A percentile compares a stretch with the other conserved stretches of the same genome.
Conservation (phyloP, 805 yeast genomes). For the Ascoidea asiatica region DNA sequence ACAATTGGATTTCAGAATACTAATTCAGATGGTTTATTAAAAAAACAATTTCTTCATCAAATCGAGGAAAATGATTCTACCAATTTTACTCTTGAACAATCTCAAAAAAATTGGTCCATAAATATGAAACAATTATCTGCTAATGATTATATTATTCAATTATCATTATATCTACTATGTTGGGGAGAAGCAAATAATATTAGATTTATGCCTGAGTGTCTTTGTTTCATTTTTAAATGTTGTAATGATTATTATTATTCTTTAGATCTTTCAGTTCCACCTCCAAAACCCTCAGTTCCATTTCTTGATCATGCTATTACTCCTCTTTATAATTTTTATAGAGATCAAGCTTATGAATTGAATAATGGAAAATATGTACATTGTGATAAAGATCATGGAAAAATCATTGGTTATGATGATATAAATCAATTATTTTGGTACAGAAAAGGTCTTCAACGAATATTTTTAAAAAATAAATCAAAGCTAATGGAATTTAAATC, state of each 20-base stretch:
- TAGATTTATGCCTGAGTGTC: slow-evolving; percentile 80
- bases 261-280: slow-evolving; percentile 20
- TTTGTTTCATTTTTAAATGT: slow-evolving; percentile 75
- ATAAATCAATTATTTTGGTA: slow-evolving; percentile 85
- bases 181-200: slow-evolving; percentile 91
- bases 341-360: slow-evolving; percentile 37
- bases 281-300: slow-evolving; percentile 19
- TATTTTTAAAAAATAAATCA: slow-evolving; percentile 29
- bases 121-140: slow-evolving; percentile 37
- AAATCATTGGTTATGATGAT: slow-evolving; percentile 78
- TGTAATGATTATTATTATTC: slow-evolving; percentile 56
- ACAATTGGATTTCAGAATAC: slow-evolving; percentile 23
- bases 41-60: slow-evolving; percentile 4
- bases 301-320: slow-evolving; percentile 60
- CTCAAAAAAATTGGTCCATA: slow-evolving; percentile 35
- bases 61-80: not conserved
- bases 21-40: slow-evolving; percentile 15
- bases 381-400: slow-evolving; percentile 49
- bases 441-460: slow-evolving; percentile 47
- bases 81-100: slow-evolving; percentile 22
- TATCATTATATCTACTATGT: slow-evolving; percentile 55
- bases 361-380: slow-evolving; percentile 30
- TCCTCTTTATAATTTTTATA: slow-evolving; percentile 54
- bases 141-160: slow-evolving; percentile 43
- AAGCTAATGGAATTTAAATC: slow-evolving; percentile 40